phyloP scores from a whole-genome alignment of 2,329 filamentous ascomycete genomes.

The Coniochaeta ligniaria region DNA sequence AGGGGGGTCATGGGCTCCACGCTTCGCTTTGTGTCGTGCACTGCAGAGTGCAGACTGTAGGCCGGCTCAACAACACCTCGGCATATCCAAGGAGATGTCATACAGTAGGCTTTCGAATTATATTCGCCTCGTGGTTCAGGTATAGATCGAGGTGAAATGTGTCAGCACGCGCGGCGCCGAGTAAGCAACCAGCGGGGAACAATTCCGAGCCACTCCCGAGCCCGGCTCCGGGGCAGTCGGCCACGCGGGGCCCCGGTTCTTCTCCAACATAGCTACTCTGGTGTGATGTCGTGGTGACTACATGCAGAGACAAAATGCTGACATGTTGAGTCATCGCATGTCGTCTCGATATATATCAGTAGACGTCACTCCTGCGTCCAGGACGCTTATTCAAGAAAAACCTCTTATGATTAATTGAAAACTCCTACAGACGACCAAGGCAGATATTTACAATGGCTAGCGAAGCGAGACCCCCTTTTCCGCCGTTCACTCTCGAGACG shows the following conservation, averaged over 20 bases:
- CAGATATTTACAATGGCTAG: constrained; percentile 11
- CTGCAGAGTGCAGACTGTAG: not conserved
- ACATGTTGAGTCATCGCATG: too few species aligned
- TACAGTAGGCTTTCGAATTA: not conserved
- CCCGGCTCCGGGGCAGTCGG: not conserved
- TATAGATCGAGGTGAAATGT: not conserved
- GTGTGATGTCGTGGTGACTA: not conserved
- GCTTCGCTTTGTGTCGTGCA: not conserved
- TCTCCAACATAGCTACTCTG: not conserved
- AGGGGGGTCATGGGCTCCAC: not conserved
- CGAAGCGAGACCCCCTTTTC: constrained; percentile 38
- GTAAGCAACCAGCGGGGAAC: not conserved
- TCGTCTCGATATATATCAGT: too few species aligned
- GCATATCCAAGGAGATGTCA: not conserved
- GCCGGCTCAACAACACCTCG: not conserved
- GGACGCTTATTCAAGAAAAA: too few species aligned
- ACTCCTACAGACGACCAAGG: too few species aligned
- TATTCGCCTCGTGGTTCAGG: not conserved
- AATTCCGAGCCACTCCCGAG: not conserved
- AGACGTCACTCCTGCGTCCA: too few species aligned
- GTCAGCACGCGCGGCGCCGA: not conserved
- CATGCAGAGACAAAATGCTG: too few species aligned
- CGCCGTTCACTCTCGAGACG: constrained; percentile 68
- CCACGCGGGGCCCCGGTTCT: not conserved
- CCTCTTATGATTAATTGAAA: too few species aligned